Percentiles rank a stretch among this genome's conserved stretches.
These are phyloP conservation scores for Asterella californica DNA, from an alignment of 225 moss, liverwort and hornwort species.

Conservation along the genomic window DNA sequence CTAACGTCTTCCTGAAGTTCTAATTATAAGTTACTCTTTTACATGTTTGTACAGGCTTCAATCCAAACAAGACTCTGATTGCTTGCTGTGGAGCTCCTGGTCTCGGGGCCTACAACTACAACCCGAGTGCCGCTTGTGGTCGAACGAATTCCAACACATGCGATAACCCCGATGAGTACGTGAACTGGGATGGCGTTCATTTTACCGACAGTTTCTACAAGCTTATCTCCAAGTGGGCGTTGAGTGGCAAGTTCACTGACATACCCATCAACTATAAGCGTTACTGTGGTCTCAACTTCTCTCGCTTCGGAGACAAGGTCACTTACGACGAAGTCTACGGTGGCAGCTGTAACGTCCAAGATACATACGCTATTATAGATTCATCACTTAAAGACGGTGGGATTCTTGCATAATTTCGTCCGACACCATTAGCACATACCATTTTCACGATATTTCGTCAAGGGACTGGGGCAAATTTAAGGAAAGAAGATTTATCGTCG, in stretches of 20 bases:
- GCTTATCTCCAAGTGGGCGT: conserved; percentile 38
- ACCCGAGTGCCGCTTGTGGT: conserved; percentile 21
- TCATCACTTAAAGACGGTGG: too few relatives aligned
- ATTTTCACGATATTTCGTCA: too few relatives aligned
- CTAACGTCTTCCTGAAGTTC: too few relatives aligned
- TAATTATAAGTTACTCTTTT: too few relatives aligned
- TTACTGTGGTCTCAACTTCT: neutral
- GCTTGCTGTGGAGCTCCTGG: conserved; percentile 39
- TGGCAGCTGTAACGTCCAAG: neutral
- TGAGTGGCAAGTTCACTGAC: conserved; percentile 56
- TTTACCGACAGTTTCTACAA: conserved; percentile 59
- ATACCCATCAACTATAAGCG: conserved; percentile 45
- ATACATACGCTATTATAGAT: too few relatives aligned
- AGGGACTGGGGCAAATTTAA: too few relatives aligned
- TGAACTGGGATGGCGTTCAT: conserved; percentile 68
- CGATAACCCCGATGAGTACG: conserved; percentile 28
- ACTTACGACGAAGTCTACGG: neutral
- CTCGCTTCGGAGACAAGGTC: neutral
- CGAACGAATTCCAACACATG: conserved; percentile 21
- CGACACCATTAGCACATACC: too few relatives aligned
- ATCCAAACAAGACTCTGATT: conserved; percentile 8
- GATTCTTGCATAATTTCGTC: too few relatives aligned
- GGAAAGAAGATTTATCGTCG: too few relatives aligned
- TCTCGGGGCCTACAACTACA: conserved; percentile 20
- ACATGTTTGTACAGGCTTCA: conserved; percentile 26